Conservation (phyloP, 2,329 filamentous ascomycete species). For the Neophaeococcomyces mojaviensis region DNA sequence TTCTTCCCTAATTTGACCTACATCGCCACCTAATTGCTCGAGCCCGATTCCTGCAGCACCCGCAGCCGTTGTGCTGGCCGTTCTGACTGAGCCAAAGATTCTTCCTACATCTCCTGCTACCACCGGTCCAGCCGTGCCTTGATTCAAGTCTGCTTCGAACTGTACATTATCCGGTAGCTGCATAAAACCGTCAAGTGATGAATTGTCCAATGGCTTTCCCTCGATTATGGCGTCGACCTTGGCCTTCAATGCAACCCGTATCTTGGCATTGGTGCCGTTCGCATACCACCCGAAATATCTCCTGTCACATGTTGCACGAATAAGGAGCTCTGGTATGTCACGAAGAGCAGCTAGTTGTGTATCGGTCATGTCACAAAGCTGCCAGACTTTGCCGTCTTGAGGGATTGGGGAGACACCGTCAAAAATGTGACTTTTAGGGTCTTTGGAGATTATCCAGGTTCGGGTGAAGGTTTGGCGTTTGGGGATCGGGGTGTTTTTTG, state of each 20-base stretch:
- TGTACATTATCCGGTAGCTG: constrained; percentile 28
- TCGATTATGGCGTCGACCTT: constrained; percentile 65
- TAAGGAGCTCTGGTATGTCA: constrained; percentile 42
- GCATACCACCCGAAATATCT: constrained; percentile 74
- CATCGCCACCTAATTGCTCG: no score
- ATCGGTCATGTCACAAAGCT: constrained; percentile 86
- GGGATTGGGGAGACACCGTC: constrained; percentile 64
- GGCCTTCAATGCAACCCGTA: constrained; percentile 77
- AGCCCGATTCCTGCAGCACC: no score
- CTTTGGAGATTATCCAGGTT: constrained; percentile 20
- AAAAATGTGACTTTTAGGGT: constrained; percentile 59
- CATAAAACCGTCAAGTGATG: constrained; percentile 31
- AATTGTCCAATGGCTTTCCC: constrained; percentile 27
- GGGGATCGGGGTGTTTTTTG: neutral
- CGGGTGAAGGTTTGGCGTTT: constrained; percentile 7
- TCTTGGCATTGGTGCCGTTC: constrained; percentile 73
- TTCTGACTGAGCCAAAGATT: no score
- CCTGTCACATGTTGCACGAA: constrained; percentile 53
- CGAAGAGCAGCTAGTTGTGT: constrained; percentile 60
- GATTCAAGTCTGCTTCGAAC: neutral
- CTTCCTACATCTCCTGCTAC: no score
- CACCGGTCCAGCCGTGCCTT: no score
- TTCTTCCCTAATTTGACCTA: no score
- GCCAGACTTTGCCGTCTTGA: constrained; percentile 83
- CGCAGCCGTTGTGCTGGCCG: no score